Base-by-base conservation (phyloP, 2,329 filamentous ascomycete genomes). In the Aspergillus thermomutatus region DNA sequence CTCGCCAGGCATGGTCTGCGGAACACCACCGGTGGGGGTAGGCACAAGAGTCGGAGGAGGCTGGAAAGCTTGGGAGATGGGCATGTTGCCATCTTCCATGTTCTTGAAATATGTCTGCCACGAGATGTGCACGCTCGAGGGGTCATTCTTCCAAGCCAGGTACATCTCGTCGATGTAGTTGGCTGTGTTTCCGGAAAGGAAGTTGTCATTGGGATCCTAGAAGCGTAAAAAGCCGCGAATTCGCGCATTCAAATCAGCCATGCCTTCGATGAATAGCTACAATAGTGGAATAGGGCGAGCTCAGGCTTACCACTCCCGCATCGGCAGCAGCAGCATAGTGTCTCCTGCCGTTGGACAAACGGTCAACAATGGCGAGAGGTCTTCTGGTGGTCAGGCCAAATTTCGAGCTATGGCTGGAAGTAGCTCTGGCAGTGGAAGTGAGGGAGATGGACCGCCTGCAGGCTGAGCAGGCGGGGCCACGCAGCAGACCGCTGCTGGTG, bases 111-210 rank as follows among this genome's bases (percentile, higher is more conserved):
- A 99, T 73, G 95, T 88, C 80, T 96, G 93, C 94, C 94, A 99
- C 75, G 94, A 99, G 69, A 96, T 84, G 78, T 99, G 94, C 58
- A 99, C 94, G 72, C 91, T 96, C 69, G 87, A 84, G 52, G 94
- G 92, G 69, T 99, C 92, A 63, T 90, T 83, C 79, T 93, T 96
- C 94, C 94, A 99, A 74, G 92, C 87, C 81, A 97, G 82, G 79
- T 99, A 99, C 94, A 99, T 99, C 82, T 97, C 94, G 77, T 99
- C 94, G 74, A 99, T 91, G 80, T 99, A 99, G 81, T 96, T 97
- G 78, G 94, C 94, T 59, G 93, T 94, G 82, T 91, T 97, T 66
- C 94, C 94, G 62, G 92, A 91, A 60, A 99, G 85, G 83, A 99
- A 99, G 79, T 88, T 96, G 79, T 99, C 94, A 77, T 90, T 96